A percentile compares a stretch with the other conserved stretches of the same genome.
phyloP scores from a whole-genome alignment of 495 filamentous ascomycete genomes.

The Neurospora tetraspora region DNA sequence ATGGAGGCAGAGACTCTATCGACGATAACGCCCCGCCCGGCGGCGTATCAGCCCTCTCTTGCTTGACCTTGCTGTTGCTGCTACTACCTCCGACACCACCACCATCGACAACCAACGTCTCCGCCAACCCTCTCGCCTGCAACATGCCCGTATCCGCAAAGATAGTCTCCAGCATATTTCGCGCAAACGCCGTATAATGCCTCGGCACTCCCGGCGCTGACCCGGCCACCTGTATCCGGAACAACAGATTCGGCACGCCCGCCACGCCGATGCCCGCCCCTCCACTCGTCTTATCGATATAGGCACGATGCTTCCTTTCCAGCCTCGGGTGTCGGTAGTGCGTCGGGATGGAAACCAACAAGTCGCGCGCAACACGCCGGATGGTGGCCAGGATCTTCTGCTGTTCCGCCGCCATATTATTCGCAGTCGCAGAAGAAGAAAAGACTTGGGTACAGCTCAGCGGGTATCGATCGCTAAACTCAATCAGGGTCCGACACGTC shows the following conservation, averaged over 20 bases:
- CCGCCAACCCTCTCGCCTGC: constrained; percentile 27
- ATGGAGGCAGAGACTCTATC: background rate
- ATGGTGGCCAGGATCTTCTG: constrained; percentile 21
- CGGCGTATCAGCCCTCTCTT: background rate
- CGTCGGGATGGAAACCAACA: constrained; percentile 30
- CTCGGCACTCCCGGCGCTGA: constrained; percentile 32
- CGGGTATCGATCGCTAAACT: constrained; percentile 21
- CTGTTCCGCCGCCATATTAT: constrained; percentile 25
- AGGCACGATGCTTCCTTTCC: constrained; percentile 10
- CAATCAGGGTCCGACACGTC: constrained; percentile 42
- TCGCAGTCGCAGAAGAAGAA: constrained; percentile 4
- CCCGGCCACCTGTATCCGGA: constrained; percentile 31
- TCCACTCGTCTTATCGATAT: constrained; percentile 27
- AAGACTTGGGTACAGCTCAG: constrained; percentile 4
- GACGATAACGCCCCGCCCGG: background rate
- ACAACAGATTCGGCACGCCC: constrained; percentile 32
- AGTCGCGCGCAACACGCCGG: constrained; percentile 28
- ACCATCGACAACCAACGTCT: constrained; percentile 18
- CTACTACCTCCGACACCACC: background rate
- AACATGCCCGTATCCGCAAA: constrained; percentile 38
- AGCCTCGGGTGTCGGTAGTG: constrained; percentile 37
- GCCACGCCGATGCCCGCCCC: constrained; percentile 32
- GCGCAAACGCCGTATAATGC: constrained; percentile 27
- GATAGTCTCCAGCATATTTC: constrained; percentile 27
- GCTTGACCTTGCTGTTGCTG: background rate